Evolutionary conservation across 225 moss, liverwort and hornwort species (phyloP).

Genomic region (Antitrichia curtipendula): DNA sequence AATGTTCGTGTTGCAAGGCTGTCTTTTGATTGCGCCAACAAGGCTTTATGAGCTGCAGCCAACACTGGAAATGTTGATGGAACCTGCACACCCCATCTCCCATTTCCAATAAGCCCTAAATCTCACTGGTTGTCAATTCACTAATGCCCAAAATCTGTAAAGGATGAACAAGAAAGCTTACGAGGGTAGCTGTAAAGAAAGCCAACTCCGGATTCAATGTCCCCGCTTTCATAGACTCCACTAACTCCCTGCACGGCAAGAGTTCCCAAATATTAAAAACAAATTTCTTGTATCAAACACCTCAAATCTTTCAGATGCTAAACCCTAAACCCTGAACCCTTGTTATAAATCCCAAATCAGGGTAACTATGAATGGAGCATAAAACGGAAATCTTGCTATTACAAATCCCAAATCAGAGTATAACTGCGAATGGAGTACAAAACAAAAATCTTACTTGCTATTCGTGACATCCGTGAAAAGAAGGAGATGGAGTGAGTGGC

Average conservation of each 20-base stretch:
- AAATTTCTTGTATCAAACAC: neutral
- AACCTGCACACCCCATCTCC: conserved; percentile 38
- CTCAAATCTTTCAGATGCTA: neutral
- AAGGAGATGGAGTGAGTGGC: conserved; percentile 61
- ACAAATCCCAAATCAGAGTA: neutral
- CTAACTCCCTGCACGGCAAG: conserved; percentile 45
- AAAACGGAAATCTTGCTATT: neutral
- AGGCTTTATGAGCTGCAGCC: conserved; percentile 83
- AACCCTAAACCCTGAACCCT: neutral
- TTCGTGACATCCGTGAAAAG: conserved; percentile 65
- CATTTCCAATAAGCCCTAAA: neutral
- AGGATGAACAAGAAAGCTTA: conserved; percentile 11
- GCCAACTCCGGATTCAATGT: conserved; percentile 65
- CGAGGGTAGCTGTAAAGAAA: conserved; percentile 70
- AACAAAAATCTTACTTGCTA: conserved; percentile 39
- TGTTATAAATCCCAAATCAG: neutral
- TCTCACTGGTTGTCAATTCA: neutral
- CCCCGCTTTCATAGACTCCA: conserved; percentile 69
- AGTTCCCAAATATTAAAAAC: neutral
- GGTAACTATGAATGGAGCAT: neutral
- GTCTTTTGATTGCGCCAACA: conserved; percentile 48
- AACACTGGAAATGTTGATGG: conserved; percentile 70
- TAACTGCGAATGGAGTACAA: neutral
- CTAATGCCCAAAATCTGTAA: neutral
- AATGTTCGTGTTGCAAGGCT: conserved; percentile 67